Conservation (phyloP, 345 rosid species). For the Camelina sativa region DNA sequence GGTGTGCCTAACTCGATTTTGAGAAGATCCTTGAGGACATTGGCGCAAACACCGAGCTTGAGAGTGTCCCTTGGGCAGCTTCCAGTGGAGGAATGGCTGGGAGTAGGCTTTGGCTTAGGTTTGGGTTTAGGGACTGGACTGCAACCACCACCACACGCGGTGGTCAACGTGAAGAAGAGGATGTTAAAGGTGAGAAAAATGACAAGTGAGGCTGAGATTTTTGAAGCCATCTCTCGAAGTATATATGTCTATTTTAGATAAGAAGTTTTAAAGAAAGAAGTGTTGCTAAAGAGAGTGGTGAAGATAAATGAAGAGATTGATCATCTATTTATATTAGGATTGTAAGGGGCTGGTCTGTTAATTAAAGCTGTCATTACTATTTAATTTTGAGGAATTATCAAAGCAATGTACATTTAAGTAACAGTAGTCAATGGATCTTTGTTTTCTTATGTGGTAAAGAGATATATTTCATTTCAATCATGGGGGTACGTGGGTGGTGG, state of each 20-base stretch:
- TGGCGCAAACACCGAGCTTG: slow-evolving; percentile 60
- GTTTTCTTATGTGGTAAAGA: background rate
- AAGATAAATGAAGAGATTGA: slow-evolving; percentile 21
- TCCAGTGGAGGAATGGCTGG: slow-evolving; percentile 4
- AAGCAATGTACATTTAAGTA: background rate
- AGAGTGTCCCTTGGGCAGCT: slow-evolving; percentile 59
- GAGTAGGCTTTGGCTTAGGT: slow-evolving; percentile 25
- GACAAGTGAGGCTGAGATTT: slow-evolving; percentile 30
- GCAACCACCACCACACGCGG: slow-evolving; percentile 34
- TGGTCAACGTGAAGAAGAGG: slow-evolving; percentile 38
- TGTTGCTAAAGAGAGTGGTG: slow-evolving; percentile 26
- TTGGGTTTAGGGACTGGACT: slow-evolving; percentile 28
- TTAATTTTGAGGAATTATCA: background rate
- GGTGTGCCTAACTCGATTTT: slow-evolving; percentile 47
- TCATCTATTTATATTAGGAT: slow-evolving; percentile 13
- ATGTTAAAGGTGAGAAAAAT: slow-evolving; percentile 36
- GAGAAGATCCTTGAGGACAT: slow-evolving; percentile 49
- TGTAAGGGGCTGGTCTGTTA: background rate
- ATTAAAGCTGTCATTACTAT: slow-evolving; percentile 13
- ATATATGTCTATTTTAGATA: background rate
- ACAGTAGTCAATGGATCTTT: background rate
- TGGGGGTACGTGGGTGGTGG: background rate
- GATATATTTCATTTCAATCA: background rate
- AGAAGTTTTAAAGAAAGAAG: slow-evolving; percentile 13
- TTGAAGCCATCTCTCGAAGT: slow-evolving; percentile 33